phyloP scores from a whole-genome alignment of 805 yeast species.

The Pichia membranifaciens region DNA sequence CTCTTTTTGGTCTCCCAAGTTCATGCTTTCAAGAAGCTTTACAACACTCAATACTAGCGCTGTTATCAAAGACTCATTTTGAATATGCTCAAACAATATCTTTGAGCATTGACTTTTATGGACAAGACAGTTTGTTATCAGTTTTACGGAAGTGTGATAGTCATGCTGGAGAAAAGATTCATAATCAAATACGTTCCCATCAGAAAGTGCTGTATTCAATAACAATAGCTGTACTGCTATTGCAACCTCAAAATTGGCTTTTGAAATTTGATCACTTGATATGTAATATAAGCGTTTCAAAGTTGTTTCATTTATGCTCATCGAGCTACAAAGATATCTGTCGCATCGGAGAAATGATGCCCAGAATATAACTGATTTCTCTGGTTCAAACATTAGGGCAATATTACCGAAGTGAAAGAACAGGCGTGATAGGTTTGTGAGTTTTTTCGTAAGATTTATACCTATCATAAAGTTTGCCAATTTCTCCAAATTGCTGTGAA shows the following conservation, averaged over 20 bases:
- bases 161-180: not conserved
- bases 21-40: constrained; percentile 20
- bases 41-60: constrained; percentile 17
- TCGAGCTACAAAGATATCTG: constrained; percentile 17
- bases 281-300: constrained; percentile 8
- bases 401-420: constrained; percentile 36
- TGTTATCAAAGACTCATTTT: constrained; percentile 7
- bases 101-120: not conserved
- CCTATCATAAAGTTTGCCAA: constrained; percentile 16
- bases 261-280: not conserved
- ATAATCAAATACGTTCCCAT: not conserved
- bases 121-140: constrained; percentile 7
- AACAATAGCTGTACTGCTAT: constrained; percentile 1
- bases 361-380: constrained; percentile 20
- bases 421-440: constrained; percentile 42
- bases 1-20: constrained; percentile 18
- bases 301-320: not conserved
- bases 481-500: constrained; percentile 10
- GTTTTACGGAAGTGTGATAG: constrained; percentile 3
- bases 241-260: not conserved
- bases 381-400: constrained; percentile 11
- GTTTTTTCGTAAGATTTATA: constrained; percentile 29
- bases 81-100: constrained; percentile 6
- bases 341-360: constrained; percentile 31
- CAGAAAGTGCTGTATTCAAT: constrained; percentile 1